Evolutionary conservation across 768 basidiomycete species (phyloP).

Genomic region (Hericium alpestre): DNA sequence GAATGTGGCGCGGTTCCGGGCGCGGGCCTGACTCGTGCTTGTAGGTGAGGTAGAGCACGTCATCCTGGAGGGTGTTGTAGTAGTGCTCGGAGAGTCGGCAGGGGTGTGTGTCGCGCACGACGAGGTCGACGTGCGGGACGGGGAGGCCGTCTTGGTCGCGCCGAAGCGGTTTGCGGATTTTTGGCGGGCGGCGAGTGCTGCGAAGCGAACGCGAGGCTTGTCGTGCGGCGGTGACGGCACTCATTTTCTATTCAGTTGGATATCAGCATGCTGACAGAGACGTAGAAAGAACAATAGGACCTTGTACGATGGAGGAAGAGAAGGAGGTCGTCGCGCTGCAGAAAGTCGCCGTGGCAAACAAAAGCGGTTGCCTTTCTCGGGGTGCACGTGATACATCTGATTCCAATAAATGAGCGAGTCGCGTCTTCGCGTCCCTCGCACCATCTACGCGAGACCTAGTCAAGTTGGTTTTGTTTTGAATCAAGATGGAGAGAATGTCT

Average conservation of each 20-base stretch:
- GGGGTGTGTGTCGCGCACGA: constrained; percentile 59
- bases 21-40: constrained; percentile 54
- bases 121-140: constrained; percentile 55
- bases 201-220: background rate
- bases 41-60: constrained; percentile 94
- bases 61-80: constrained; percentile 66
- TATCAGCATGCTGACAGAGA: background rate
- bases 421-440: too few relatives aligned
- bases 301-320: background rate
- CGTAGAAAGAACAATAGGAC: background rate
- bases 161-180: constrained; percentile 24
- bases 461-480: too few relatives aligned
- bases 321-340: too few relatives aligned
- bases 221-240: background rate
- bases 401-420: too few relatives aligned
- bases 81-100: constrained; percentile 81
- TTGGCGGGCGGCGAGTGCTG: constrained; percentile 5
- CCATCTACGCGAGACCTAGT: too few relatives aligned
- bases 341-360: background rate
- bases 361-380: too few relatives aligned
- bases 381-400: too few relatives aligned
- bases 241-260: background rate
- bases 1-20: constrained; percentile 45
- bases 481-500: too few relatives aligned
- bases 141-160: constrained; percentile 52